Percentiles rank a stretch among this genome's conserved stretches.
phyloP scores from a whole-genome alignment of 2,329 filamentous ascomycete genomes.

The Ceratocystis huliohia region DNA sequence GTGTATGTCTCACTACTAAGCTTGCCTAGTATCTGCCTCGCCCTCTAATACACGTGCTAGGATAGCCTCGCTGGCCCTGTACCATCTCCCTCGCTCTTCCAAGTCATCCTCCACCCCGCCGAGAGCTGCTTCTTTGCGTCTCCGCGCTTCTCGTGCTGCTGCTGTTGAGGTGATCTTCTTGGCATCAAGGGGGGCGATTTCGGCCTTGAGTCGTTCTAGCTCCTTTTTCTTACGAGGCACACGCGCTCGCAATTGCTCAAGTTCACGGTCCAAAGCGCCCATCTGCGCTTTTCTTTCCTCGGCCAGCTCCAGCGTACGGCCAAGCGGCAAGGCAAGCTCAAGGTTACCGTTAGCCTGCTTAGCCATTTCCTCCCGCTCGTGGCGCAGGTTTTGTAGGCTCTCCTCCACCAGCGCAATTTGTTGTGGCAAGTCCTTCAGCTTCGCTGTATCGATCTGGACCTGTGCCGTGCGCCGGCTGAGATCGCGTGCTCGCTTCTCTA shows the following conservation, averaged over 20 bases:
- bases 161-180: conserved; percentile 52
- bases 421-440: conserved; percentile 39
- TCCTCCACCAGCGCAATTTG: conserved; percentile 38
- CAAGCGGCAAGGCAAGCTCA: conserved; percentile 43
- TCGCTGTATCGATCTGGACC: conserved; percentile 37
- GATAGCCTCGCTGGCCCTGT: conserved; percentile 52
- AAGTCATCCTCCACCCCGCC: conserved; percentile 54
- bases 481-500: conserved; percentile 52
- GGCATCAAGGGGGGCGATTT: conserved; percentile 55
- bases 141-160: conserved; percentile 57
- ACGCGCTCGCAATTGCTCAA: conserved; percentile 50
- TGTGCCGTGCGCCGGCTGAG: conserved; percentile 43
- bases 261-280: conserved; percentile 46
- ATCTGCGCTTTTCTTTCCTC: conserved; percentile 39
- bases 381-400: conserved; percentile 35
- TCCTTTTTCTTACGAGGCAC: conserved; percentile 55
- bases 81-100: conserved; percentile 65
- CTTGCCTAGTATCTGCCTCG: not conserved
- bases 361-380: conserved; percentile 28
- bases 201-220: conserved; percentile 51
- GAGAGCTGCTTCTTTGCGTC: conserved; percentile 52
- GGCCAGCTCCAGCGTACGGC: conserved; percentile 43
- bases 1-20: not conserved
- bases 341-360: conserved; percentile 23
- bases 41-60: conserved; percentile 32